Evolutionary conservation across 345 rosid species (phyloP).

Genomic region (Gossypium mustelinum): DNA sequence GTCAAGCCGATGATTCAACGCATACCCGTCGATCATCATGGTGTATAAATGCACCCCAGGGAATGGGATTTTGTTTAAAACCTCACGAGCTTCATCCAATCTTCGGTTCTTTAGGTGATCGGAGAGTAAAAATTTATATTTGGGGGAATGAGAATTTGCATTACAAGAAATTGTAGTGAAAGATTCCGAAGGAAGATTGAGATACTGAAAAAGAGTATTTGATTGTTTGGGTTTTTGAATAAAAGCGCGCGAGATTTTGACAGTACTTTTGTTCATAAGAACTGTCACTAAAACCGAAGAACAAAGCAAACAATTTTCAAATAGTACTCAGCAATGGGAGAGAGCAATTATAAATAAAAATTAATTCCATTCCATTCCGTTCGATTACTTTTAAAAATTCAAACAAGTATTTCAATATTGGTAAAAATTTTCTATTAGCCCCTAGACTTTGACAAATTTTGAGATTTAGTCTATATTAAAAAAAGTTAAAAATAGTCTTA

Average conservation of each 20-base stretch:
- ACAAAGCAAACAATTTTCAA: background rate
- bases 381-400: too few species aligned
- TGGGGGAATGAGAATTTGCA: background rate
- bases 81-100: conserved; percentile 37
- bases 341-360: too few species aligned
- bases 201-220: conserved; percentile 9
- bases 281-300: background rate
- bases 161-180: conserved; percentile 20
- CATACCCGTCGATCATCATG: conserved; percentile 46
- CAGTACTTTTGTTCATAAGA: background rate
- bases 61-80: conserved; percentile 35
- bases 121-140: conserved; percentile 30
- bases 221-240: conserved; percentile 16
- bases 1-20: conserved; percentile 28
- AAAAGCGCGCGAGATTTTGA: conserved; percentile 26
- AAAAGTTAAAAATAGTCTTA: too few species aligned
- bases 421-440: too few species aligned
- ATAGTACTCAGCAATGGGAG: too few species aligned
- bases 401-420: too few species aligned
- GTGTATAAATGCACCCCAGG: conserved; percentile 49
- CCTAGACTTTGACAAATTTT: too few species aligned
- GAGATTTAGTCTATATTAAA: too few species aligned
- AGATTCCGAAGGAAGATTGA: conserved; percentile 1
- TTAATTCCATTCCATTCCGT: too few species aligned
- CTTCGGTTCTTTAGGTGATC: conserved; percentile 37